Evolutionary conservation across 768 basidiomycete species (phyloP).

Genomic region (Steccherinum ochraceum): DNA sequence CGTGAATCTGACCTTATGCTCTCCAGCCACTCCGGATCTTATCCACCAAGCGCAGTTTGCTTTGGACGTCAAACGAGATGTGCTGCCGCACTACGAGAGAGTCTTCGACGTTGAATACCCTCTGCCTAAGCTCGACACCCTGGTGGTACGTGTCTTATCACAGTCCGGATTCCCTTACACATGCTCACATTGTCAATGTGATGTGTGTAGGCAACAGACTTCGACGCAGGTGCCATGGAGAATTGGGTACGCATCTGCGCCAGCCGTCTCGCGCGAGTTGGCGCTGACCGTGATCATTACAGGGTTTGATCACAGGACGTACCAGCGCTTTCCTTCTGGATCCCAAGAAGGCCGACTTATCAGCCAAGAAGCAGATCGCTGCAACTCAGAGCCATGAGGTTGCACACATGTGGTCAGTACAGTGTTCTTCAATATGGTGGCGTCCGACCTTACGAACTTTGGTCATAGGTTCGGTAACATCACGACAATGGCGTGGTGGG

Average conservation of each 20-base stretch:
- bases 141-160: constrained; percentile 45
- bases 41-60: constrained; percentile 83
- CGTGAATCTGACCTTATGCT: constrained; percentile 5
- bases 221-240: constrained; percentile 92
- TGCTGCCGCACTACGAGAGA: constrained; percentile 86
- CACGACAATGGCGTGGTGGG: constrained; percentile 93
- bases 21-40: constrained; percentile 67
- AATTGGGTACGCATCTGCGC: constrained; percentile 75
- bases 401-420: constrained; percentile 65
- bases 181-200: too few species aligned
- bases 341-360: constrained; percentile 63
- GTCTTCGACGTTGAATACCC: constrained; percentile 91
- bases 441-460: constrained; percentile 10
- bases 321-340: constrained; percentile 79
- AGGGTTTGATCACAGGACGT: constrained; percentile 85
- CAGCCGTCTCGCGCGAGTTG: too few species aligned
- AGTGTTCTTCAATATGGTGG: not conserved
- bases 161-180: not conserved
- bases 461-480: constrained; percentile 77
- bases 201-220: constrained; percentile 55
- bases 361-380: constrained; percentile 75
- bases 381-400: constrained; percentile 81
- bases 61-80: constrained; percentile 77
- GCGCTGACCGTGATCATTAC: too few species aligned
- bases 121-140: constrained; percentile 89